Percentiles rank a stretch among this genome's conserved stretches.
Evolutionary conservation across 75 land plant genomes (phyloP).

Genomic region (Isoetes taiwanensis): DNA sequence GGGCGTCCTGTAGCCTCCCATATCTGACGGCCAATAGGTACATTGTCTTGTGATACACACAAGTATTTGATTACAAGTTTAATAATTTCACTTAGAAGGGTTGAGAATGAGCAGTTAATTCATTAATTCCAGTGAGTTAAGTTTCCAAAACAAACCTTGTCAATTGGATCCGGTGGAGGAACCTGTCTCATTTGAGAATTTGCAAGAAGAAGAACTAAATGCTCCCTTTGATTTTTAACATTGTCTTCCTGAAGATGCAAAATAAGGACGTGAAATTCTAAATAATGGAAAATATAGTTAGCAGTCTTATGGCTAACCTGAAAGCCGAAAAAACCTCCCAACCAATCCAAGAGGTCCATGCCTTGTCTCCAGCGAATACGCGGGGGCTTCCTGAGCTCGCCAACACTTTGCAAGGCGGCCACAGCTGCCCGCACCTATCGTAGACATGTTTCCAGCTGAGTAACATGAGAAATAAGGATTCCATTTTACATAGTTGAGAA

Average conservation of each 20-base stretch:
- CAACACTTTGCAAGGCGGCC: slow-evolving; percentile 51
- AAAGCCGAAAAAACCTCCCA: slow-evolving; percentile 70
- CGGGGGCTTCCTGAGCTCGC: slow-evolving; percentile 52
- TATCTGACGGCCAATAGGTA: no score
- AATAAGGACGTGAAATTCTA: not conserved
- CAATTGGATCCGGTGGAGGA: slow-evolving; percentile 64
- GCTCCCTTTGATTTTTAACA: slow-evolving; percentile 90
- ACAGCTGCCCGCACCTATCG: slow-evolving; percentile 58
- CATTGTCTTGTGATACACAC: no score
- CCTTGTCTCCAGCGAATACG: slow-evolving; percentile 24
- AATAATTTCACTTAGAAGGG: no score
- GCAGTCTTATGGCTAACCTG: slow-evolving; percentile 21
- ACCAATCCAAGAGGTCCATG: slow-evolving; percentile 90
- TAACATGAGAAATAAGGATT: not conserved
- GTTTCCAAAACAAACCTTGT: slow-evolving; percentile 12
- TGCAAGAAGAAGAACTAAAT: slow-evolving; percentile 78
- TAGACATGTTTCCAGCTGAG: not conserved
- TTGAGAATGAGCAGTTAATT: no score
- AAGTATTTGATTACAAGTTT: no score
- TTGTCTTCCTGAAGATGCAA: slow-evolving; percentile 24
- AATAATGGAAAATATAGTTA: not conserved
- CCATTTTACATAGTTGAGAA: not conserved
- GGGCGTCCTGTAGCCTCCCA: no score
- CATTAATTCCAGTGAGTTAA: no score
- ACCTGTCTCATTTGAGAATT: slow-evolving; percentile 78